Conservation (phyloP, 805 yeast species). For the Wickerhamiella shivajii region DNA sequence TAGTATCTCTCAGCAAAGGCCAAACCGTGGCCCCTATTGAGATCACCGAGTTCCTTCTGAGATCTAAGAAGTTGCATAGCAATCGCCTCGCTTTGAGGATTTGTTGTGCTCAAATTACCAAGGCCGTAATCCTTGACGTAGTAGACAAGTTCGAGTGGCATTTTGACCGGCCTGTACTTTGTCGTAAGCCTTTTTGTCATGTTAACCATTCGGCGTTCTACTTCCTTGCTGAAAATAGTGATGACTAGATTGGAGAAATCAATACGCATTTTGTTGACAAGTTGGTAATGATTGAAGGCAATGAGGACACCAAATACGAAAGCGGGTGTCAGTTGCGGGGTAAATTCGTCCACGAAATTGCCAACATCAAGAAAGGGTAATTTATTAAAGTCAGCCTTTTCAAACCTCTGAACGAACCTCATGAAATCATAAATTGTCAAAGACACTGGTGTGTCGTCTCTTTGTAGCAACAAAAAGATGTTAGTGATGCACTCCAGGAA, state of each 20-base stretch:
- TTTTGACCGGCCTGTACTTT: background rate
- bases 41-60: too few species aligned
- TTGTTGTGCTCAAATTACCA: constrained; percentile 10
- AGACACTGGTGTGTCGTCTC: background rate
- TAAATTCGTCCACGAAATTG: background rate
- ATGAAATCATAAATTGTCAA: constrained; percentile 2
- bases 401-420: background rate
- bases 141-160: background rate
- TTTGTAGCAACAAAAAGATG: constrained; percentile 1
- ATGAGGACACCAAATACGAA: constrained; percentile 12
- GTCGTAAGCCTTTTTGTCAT: background rate
- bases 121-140: constrained; percentile 15
- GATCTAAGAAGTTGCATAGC: constrained; percentile 8
- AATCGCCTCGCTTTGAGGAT: constrained; percentile 7
- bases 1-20: background rate
- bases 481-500: background rate
- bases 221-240: background rate
- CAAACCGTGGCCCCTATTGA: too few species aligned
- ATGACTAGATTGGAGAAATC: constrained; percentile 2
- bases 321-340: constrained; percentile 4
- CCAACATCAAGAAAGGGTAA: constrained; percentile 1
- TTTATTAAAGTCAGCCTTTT: background rate
- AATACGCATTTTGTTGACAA: constrained; percentile 7
- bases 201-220: background rate
- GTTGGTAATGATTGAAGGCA: constrained; percentile 13